These are phyloP conservation scores for Lactifluus pinguis DNA, from an alignment of 768 basidiomycete genomes.

Conservation along the genomic window DNA sequence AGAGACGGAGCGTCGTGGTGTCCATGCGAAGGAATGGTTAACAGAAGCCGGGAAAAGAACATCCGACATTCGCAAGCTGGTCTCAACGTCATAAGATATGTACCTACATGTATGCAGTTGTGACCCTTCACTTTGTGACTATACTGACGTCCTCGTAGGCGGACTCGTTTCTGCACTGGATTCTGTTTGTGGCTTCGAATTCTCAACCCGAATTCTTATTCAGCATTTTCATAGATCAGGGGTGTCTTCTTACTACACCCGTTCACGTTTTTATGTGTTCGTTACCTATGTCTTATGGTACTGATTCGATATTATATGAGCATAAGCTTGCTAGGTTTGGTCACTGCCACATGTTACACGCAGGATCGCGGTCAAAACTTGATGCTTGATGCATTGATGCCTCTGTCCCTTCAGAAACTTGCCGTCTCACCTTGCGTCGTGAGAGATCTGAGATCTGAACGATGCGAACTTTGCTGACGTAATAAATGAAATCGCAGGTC, in stretches of 20 bases:
- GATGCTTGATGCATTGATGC: too few relatives aligned
- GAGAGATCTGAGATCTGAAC: too few relatives aligned
- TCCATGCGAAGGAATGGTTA: conserved; percentile 68
- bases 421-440: too few relatives aligned
- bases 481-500: too few relatives aligned
- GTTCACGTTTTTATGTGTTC: conserved; percentile 1
- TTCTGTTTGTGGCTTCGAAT: not conserved
- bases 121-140: not conserved
- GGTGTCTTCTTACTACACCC: not conserved
- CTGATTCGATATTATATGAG: too few relatives aligned
- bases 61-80: conserved; percentile 27
- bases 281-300: not conserved
- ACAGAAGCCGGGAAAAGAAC: conserved; percentile 43
- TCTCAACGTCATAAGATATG: not conserved
- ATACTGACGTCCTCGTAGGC: too few relatives aligned
- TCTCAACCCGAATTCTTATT: not conserved
- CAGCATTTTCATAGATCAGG: not conserved
- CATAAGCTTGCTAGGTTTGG: too few relatives aligned
- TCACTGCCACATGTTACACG: too few relatives aligned
- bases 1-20: conserved; percentile 61
- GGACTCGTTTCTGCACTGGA: not conserved
- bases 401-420: too few relatives aligned
- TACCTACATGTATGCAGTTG: too few relatives aligned
- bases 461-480: too few relatives aligned
- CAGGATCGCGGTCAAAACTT: too few relatives aligned